A percentile compares a stretch with the other conserved stretches of the same genome.
Evolutionary conservation across 371 early-diverging fungal species (phyloP).

Genomic region (Smittium culicis): DNA sequence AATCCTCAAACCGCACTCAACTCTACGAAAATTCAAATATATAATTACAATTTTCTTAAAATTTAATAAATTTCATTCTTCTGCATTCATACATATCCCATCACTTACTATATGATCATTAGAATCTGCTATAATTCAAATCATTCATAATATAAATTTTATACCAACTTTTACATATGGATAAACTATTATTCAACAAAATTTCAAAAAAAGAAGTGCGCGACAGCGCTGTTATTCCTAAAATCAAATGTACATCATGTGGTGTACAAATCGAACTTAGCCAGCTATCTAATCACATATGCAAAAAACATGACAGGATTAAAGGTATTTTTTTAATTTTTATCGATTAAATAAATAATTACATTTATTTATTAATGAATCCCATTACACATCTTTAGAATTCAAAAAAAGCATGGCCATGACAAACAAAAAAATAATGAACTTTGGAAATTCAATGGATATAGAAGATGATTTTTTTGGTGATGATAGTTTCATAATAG

Average conservation of each 20-base stretch:
- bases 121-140: too few relatives aligned
- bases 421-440: background rate
- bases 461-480: background rate
- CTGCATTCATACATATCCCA: too few relatives aligned
- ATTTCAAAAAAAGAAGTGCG: background rate
- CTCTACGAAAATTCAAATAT: too few relatives aligned
- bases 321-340: slow-evolving; percentile 1
- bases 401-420: background rate
- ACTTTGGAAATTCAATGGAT: background rate
- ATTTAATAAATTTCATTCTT: too few relatives aligned
- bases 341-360: background rate
- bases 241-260: background rate
- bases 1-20: too few relatives aligned
- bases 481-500: background rate
- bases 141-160: too few relatives aligned
- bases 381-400: background rate
- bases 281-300: background rate
- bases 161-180: too few relatives aligned
- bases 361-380: background rate
- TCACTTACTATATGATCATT: too few relatives aligned
- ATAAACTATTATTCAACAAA: background rate
- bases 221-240: background rate
- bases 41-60: too few relatives aligned
- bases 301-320: background rate
- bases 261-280: background rate